These are phyloP conservation scores for Raddia guianensis DNA, from an alignment of 176 grass and related monocot species.

Conservation along the genomic window DNA sequence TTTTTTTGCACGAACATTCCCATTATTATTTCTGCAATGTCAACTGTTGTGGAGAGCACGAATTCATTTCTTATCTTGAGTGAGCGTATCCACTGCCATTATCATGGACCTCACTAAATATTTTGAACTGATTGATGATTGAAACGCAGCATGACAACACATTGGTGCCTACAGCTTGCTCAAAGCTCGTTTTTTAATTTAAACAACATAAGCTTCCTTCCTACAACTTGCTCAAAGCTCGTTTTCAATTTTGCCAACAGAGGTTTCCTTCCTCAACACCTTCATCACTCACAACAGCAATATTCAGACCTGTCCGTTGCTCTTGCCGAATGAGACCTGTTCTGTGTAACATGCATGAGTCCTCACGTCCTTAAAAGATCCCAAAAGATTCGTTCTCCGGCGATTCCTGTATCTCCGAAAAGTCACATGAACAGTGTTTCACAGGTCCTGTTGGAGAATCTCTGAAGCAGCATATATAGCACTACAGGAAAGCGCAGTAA, in stretches of 20 bases:
- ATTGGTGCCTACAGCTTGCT: background rate
- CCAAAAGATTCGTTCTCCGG: too few species aligned
- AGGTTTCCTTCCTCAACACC: conserved; percentile 12
- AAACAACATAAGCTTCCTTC: too few species aligned
- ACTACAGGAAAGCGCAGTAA: too few species aligned
- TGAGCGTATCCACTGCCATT: conserved; percentile 14
- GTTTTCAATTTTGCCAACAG: background rate
- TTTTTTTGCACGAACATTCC: background rate
- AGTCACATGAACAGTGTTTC: too few species aligned
- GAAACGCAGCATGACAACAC: conserved; percentile 11
- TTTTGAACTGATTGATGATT: background rate
- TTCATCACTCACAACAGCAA: background rate
- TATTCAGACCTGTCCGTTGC: background rate
- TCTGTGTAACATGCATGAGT: too few species aligned
- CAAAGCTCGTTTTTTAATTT: too few species aligned
- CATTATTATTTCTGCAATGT: conserved; percentile 31
- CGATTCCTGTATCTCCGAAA: too few species aligned
- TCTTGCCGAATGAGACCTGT: too few species aligned
- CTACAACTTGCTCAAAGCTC: too few species aligned
- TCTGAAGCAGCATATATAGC: background rate
- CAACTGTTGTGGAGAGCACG: conserved; percentile 3
- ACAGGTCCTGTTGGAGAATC: too few species aligned
- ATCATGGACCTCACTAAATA: conserved; percentile 22
- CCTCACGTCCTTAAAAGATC: too few species aligned
- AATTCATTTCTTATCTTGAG: conserved; percentile 7